Percentiles rank a stretch among this genome's conserved stretches.
phyloP scores from a whole-genome alignment of 108 stramenopile species.

The Skeletonema grethae region DNA sequence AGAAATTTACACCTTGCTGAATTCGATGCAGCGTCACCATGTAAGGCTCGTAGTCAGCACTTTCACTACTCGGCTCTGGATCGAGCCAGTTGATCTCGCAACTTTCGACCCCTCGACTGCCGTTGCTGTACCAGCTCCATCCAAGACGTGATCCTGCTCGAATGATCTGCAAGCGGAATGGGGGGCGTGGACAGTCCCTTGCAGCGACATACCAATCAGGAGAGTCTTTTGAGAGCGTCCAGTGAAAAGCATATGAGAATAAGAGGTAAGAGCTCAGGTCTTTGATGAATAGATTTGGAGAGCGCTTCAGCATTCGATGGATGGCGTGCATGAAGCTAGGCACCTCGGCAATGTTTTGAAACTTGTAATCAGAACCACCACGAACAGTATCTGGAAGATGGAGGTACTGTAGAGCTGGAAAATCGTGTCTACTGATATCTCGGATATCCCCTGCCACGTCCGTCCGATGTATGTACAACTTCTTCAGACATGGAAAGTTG shows the following conservation, averaged over 20 bases:
- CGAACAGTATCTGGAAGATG: background rate
- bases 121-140: background rate
- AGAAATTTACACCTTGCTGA: background rate
- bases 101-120: no score
- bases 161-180: background rate
- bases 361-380: background rate
- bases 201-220: background rate
- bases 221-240: background rate
- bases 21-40: background rate
- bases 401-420: background rate
- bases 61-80: background rate
- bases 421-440: background rate
- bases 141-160: background rate
- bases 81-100: conserved; percentile 1
- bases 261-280: no score
- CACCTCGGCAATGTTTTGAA: background rate
- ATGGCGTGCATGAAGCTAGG: background rate
- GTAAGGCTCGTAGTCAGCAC: background rate
- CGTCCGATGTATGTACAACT: background rate
- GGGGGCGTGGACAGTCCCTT: background rate
- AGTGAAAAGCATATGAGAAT: no score
- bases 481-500: conserved; percentile 5
- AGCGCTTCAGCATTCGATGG: background rate
- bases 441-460: background rate
- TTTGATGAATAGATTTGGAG: background rate